Base-by-base conservation (phyloP, 148 eudicot species). In the Linanthus parryae region DNA sequence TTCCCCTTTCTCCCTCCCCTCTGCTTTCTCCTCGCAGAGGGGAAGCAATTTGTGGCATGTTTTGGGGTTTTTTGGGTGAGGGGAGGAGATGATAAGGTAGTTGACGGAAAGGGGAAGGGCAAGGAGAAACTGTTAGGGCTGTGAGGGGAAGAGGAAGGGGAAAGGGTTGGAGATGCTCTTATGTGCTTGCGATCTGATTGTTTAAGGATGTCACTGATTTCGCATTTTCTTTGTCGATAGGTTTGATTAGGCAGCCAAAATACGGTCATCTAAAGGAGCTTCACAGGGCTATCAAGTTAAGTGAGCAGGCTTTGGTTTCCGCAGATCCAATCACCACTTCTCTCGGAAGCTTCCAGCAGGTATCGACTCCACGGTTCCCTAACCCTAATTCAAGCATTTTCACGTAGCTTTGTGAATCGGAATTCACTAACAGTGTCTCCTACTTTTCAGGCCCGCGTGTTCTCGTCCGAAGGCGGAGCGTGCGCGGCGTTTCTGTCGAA, bases 401-500 rank as follows among this genome's bases (percentile, higher is more conserved):
- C 16, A 18, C 16, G 42, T 38, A 18, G 4, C 0, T 38, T n/a
- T 38, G 16, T 9, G 3, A 12, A 23, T 60, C 8, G n/a, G 24
- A 50, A 48, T 26, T n/a, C n/a, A n/a, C n/a, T n/a, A n/a, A n/a
- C n/a, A 63, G 35, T 22, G 3, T 28, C 33, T 26, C 26, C n/a
- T 5, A 7, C 26, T 51, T 46, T 62, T 30, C 81, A 91, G 98
- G 98, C 94, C 62, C 79, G 77, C 72, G 96, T 92, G 23, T 92
- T 55, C 63, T 77, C 81, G 59, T 71, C 96, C 24, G 63, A 61
- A 53, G 59, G 60, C 2, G 96, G 96, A 68, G 73, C 51, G 33
- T 92, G 98, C 68, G 94, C 85, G 19, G 98, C 98, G 35, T 92
- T 92, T 70, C 81, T 92, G 5, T 52, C 96, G 31, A 92, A 84